Evolutionary conservation across 208 protist species (phyloP), one percentile per base, ranked within the genome.

Genomic region (Trypanosoma rangeli): DNA sequence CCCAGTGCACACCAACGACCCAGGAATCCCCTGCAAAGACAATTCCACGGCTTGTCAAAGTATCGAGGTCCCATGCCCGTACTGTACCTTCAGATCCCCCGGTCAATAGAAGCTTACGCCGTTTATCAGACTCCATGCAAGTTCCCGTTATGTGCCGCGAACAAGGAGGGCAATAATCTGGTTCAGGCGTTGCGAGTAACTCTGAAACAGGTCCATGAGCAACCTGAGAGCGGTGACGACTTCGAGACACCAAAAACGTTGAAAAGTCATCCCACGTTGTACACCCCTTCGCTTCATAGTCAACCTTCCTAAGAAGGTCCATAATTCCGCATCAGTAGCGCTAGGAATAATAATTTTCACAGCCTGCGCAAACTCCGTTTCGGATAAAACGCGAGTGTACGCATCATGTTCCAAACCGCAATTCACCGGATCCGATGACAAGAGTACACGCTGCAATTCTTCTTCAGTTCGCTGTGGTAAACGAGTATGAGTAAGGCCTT

Each of bases 231-330:
- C 80, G 76, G 37, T 90, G 89, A 9, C 78, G 74, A 57, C 77
- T 85, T 74, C 85, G 84, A 9, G 86, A 86, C 31, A 90, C 67
- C 55, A 94, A 78, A 68, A 90, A 94, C 10, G 86, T 89, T 55
- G 89, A 56, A 24, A 94, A 79, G 49, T 94, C 89, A 60, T 87
- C 84, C 89, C 89, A 94, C 9, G 80, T 83, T 24, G 85, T 84
- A 42, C 48, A 64, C 24, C 82, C 84, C 58, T 84, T 73, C 0
- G 71, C 80, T 28, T 94, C 89, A 54, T 89, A 90, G 66, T 91
- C 85, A 0, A 91, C 83, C 64, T 89, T 90, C 56, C 79, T 83
- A 49, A 92, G 76, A 28, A 94, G 76, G 10, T 91, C 76, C 20
- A 70, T 70, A 46, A 91, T 78, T 90, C 84, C 5, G 22, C 65